A percentile compares a stretch with the other conserved stretches of the same genome.
These are phyloP conservation scores for Dioscorea zingiberensis DNA, from an alignment of 106 monocot genomes.

Conservation along the genomic window DNA sequence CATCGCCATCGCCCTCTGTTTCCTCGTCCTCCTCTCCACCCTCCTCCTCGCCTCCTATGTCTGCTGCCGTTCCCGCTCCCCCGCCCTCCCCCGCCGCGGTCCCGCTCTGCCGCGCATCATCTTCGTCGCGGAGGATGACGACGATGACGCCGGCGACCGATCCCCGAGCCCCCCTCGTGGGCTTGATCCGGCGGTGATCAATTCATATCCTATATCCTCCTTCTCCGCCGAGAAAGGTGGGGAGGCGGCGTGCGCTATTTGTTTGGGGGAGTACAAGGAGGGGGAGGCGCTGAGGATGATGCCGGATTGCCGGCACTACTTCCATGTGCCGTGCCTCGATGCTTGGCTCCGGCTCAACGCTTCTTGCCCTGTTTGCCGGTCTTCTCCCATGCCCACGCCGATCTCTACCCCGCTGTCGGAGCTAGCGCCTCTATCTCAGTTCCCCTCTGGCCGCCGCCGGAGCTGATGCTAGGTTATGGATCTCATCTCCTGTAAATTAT, in stretches of 20 bases:
- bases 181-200: slow-evolving; percentile 44
- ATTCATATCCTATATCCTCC: slow-evolving; percentile 46
- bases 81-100: neutral
- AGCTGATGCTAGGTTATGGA: neutral
- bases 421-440: slow-evolving; percentile 9
- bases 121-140: slow-evolving; percentile 54
- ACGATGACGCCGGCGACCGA: slow-evolving; percentile 16
- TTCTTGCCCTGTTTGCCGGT: slow-evolving; percentile 12
- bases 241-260: slow-evolving; percentile 6
- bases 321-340: slow-evolving; percentile 9
- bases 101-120: slow-evolving; percentile 40
- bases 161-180: slow-evolving; percentile 10
- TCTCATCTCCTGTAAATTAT: neutral
- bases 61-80: slow-evolving; percentile 34
- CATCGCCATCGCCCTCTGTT: slow-evolving; percentile 52
- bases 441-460: neutral
- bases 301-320: slow-evolving; percentile 9
- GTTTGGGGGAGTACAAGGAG: slow-evolving; percentile 6
- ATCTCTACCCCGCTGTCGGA: slow-evolving; percentile 9
- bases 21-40: slow-evolving; percentile 47
- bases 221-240: slow-evolving; percentile 21
- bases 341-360: slow-evolving; percentile 13
- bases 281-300: slow-evolving; percentile 11
- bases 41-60: slow-evolving; percentile 52
- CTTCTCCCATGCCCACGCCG: slow-evolving; percentile 6